These are phyloP conservation scores for Backusella australiensis DNA, from an alignment of 192 early-diverging fungal genomes.

Conservation along the genomic window DNA sequence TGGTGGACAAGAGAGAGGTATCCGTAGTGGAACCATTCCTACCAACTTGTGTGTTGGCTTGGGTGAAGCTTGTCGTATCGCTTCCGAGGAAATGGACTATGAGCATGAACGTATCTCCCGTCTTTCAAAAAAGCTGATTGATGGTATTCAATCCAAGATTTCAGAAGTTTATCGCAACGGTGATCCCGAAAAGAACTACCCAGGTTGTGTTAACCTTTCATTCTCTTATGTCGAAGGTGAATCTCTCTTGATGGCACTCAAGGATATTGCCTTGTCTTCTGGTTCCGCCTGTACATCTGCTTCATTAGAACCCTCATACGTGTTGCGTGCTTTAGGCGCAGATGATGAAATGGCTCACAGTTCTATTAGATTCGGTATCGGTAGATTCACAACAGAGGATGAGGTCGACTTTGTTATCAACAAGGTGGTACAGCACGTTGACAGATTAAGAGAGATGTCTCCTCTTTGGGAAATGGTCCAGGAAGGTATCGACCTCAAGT, in stretches of 20 bases:
- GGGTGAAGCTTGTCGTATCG: constrained; percentile 83
- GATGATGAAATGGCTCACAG: constrained; percentile 97
- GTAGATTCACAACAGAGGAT: constrained; percentile 92
- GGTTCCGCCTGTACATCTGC: constrained; percentile 96
- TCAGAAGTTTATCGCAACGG: constrained; percentile 89
- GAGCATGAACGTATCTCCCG: constrained; percentile 70
- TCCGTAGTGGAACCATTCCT: constrained; percentile 93
- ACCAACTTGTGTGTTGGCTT: constrained; percentile 88
- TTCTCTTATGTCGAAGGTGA: constrained; percentile 98
- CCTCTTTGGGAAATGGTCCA: constrained; percentile 99
- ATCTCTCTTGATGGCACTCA: constrained; percentile 95
- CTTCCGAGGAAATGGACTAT: constrained; percentile 79
- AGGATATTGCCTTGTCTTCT: constrained; percentile 94
- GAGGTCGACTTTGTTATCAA: constrained; percentile 91
- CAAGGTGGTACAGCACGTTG: constrained; percentile 78
- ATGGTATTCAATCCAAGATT: constrained; percentile 76
- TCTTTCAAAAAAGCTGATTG: constrained; percentile 77
- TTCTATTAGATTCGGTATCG: constrained; percentile 94
- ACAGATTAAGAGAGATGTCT: constrained; percentile 89
- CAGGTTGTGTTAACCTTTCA: constrained; percentile 93
- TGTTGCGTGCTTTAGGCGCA: constrained; percentile 93
- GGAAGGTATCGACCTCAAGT: constrained; percentile 90
- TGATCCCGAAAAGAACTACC: constrained; percentile 72
- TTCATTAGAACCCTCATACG: constrained; percentile 93
- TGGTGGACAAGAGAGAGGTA: constrained; percentile 94